Base-by-base conservation (phyloP, 441 rosid species). In the Pelargonium cotyledonis region DNA sequence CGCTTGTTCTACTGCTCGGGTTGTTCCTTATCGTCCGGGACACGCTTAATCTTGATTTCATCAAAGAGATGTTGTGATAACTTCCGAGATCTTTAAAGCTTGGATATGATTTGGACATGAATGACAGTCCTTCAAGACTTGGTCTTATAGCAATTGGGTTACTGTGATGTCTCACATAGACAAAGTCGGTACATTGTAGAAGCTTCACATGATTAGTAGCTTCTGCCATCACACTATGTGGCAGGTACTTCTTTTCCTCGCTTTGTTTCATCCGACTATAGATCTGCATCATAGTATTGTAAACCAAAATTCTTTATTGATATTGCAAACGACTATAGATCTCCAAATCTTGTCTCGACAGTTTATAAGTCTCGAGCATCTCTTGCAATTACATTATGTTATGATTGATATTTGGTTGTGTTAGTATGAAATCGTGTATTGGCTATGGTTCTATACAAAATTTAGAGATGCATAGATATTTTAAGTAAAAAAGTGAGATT, bases 11-110 rank as follows among this genome's bases (percentile, higher is more conserved):
- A 69, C 80, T 88, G 57, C 84, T 88, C 0, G 98, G 97, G 9
- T 72, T 94, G 55, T 91, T 88, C 75, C 97, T 94, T 55, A 84
- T 94, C 2, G 81, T 94, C 31, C 88, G 88, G 29, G 99, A 94
- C 73, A 91, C 99, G 11, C 85, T 94, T 64, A 88, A 83, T 77
- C 96, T 91, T 63, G 96, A 88, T 67, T 85, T 94, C 86, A 80
- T 94, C 74, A 89, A 77, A 80, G 92, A 88, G 63, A 66, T 94
- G 88, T 74, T 94, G 85, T 91, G 85, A 84, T 77, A 26, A 63
- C 23, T 69, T 65, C 49, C 29, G 5, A 55, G 9, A 64, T 26
- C 21, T 21, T 68, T 72, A 43, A 62, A 64, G 70, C 65, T 69
- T 19, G 5, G 49, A 49, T 18, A 58, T 9, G n/a, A 47, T 41